phyloP scores from a whole-genome alignment of 2,329 filamentous ascomycete species.

The Hansfordia pulvinata region DNA sequence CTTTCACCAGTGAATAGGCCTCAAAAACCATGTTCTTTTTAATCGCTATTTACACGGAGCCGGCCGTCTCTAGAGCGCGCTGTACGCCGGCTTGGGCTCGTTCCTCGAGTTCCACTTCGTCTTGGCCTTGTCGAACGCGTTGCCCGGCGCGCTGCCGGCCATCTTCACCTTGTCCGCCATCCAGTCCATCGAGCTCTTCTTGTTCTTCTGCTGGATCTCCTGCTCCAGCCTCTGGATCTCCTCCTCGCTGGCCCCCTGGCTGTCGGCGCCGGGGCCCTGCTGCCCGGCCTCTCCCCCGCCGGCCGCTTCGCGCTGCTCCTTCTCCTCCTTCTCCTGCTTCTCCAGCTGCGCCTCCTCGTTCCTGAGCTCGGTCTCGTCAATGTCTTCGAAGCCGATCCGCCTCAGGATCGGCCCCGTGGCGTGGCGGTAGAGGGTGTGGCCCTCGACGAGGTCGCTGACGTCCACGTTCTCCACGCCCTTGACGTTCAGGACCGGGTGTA shows the following conservation, averaged over 20 bases:
- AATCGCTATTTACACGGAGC: too few relatives aligned
- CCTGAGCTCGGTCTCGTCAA: constrained; percentile 30
- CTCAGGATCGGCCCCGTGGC: constrained; percentile 54
- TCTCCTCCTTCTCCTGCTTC: constrained; percentile 3
- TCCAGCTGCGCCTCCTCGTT: constrained; percentile 16
- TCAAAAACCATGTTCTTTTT: too few relatives aligned
- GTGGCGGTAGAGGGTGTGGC: constrained; percentile 59
- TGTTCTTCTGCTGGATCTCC: constrained; percentile 5
- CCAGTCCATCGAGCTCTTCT: background rate
- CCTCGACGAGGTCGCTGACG: constrained; percentile 51
- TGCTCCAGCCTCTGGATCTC: constrained; percentile 7
- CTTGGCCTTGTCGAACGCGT: too few relatives aligned
- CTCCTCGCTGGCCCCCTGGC: constrained; percentile 5
- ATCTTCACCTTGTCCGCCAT: constrained; percentile 1
- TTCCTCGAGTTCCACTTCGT: too few relatives aligned
- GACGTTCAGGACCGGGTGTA: constrained; percentile 60
- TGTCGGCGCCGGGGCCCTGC: background rate
- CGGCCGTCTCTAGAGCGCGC: too few relatives aligned
- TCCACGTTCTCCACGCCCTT: constrained; percentile 55
- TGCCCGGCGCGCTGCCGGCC: too few relatives aligned
- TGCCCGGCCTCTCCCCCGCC: too few relatives aligned
- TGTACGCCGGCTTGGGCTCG: too few relatives aligned
- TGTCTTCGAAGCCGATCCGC: constrained; percentile 55
- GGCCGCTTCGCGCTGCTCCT: constrained; percentile 7
- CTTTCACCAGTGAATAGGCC: too few relatives aligned